Evolutionary conservation across 768 basidiomycete genomes (phyloP), one percentile per base, ranked within the genome.

Genomic region (Lactarius quietus): DNA sequence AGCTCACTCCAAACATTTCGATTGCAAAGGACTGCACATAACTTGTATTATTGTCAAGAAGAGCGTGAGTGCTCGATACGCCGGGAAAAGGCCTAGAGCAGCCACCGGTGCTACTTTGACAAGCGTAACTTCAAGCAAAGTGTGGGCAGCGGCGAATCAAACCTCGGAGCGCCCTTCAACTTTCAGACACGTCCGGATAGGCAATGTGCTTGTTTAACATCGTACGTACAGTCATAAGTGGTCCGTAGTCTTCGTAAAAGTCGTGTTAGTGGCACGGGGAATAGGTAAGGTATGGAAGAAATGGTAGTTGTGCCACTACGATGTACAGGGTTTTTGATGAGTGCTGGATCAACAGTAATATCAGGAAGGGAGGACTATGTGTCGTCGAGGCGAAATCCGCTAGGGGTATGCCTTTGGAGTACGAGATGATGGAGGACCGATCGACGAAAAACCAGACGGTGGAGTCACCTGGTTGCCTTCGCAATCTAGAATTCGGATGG

Each of bases 401-500:
- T 62, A 64, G 61, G 69, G 68, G 57, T 14, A 57, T 59, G 62
- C 68, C 61, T 45, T 48, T 64, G 68, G 63, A 69, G 64, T 66
- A 68, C 69, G 68, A 69, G 69, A 70, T 65, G 63, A 64, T 67
- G 67, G 48, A 66, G 64, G 38, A 52, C 53, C 75, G 77, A 71
- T 65, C 64, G 69, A 72, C 71, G 69, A 67, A 65, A 71, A 73
- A 68, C 70, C 66, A 62, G 67, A 71, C 55, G 62, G 38, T 67
- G 66, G 28, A 64, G 63, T 69, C 66, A 68, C 45, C 69, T 64
- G 66, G 67, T 39, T 41, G 67, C 57, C 60, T 64, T 61, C 62
- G 55, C 70, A 61, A 61, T 62, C 62, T 63, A 62, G 59, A 64
- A 68, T 75, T 76, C 78, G 74, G 79, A 79, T 73, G 70, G 71